phyloP scores from a whole-genome alignment of 1,139 yeast genomes.

The Oligophagozyma castellii region DNA sequence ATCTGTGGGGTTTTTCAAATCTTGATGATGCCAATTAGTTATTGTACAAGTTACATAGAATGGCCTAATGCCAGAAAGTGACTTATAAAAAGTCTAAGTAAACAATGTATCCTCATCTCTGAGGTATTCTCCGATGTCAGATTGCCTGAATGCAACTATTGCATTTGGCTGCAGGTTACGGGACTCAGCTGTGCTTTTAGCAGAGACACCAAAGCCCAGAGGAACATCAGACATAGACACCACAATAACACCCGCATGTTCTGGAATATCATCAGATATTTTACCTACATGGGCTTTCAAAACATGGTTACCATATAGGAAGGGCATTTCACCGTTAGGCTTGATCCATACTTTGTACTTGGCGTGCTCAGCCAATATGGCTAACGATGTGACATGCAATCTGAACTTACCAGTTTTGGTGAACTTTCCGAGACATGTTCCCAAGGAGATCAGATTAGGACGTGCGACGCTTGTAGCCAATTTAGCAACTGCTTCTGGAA shows the following conservation, averaged over 20 bases:
- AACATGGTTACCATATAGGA: constrained; percentile 89
- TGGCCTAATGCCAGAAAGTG: no score
- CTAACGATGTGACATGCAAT: constrained; percentile 83
- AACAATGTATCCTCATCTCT: constrained; percentile 96
- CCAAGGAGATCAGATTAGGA: constrained; percentile 80
- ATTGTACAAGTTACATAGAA: no score
- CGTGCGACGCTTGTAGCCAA: constrained; percentile 86
- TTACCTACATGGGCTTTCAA: constrained; percentile 93
- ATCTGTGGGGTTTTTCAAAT: no score
- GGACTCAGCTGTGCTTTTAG: constrained; percentile 84
- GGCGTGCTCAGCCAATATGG: constrained; percentile 73
- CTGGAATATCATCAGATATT: constrained; percentile 95
- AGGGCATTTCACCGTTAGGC: constrained; percentile 97
- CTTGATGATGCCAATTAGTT: no score
- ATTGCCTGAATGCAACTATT: constrained; percentile 90
- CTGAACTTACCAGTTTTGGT: constrained; percentile 96
- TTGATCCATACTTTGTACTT: constrained; percentile 94
- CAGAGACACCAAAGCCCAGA: constrained; percentile 89
- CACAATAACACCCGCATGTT: constrained; percentile 90
- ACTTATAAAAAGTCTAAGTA: constrained; percentile 38
- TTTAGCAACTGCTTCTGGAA: constrained; percentile 68
- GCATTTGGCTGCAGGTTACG: constrained; percentile 84
- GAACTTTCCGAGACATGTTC: constrained; percentile 89
- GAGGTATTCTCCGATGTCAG: constrained; percentile 94
- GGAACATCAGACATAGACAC: constrained; percentile 89